A percentile compares a stretch with the other conserved stretches of the same genome.
Evolutionary conservation across 345 rosid genomes (phyloP).

Genomic region (Combretum micranthum): DNA sequence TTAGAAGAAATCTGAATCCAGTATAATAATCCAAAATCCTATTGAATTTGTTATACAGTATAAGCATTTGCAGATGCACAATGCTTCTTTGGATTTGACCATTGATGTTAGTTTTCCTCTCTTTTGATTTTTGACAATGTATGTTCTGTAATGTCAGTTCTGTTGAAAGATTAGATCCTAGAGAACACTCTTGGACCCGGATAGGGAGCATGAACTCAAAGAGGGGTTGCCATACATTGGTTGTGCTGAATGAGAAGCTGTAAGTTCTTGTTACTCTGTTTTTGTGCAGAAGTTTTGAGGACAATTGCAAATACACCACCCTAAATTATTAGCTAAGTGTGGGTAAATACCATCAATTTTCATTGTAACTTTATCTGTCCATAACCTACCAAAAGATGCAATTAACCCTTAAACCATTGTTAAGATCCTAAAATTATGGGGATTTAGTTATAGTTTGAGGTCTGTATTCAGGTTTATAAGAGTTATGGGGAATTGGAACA

Average conservation of each 20-base stretch:
- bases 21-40: neutral
- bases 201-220: slow-evolving; percentile 46
- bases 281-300: neutral
- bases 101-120: too few relatives aligned
- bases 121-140: neutral
- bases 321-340: neutral
- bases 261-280: slow-evolving; percentile 22
- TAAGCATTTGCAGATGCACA: too few relatives aligned
- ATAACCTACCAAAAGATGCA: too few relatives aligned
- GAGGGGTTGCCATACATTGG: slow-evolving; percentile 67
- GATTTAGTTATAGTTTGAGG: too few relatives aligned
- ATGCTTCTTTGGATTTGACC: too few relatives aligned
- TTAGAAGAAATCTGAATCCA: neutral
- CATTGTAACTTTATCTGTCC: too few relatives aligned
- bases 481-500: too few relatives aligned
- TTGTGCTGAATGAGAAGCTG: slow-evolving; percentile 63
- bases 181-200: slow-evolving; percentile 68
- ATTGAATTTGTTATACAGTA: neutral
- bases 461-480: too few relatives aligned
- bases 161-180: slow-evolving; percentile 75
- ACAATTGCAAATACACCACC: neutral
- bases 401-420: too few relatives aligned
- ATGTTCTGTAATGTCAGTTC: slow-evolving; percentile 33
- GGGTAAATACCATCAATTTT: too few relatives aligned
- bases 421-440: too few relatives aligned